Evolutionary conservation across 257 asterid genomes (phyloP).

Genomic region (Solanum pimpinellifolium): DNA sequence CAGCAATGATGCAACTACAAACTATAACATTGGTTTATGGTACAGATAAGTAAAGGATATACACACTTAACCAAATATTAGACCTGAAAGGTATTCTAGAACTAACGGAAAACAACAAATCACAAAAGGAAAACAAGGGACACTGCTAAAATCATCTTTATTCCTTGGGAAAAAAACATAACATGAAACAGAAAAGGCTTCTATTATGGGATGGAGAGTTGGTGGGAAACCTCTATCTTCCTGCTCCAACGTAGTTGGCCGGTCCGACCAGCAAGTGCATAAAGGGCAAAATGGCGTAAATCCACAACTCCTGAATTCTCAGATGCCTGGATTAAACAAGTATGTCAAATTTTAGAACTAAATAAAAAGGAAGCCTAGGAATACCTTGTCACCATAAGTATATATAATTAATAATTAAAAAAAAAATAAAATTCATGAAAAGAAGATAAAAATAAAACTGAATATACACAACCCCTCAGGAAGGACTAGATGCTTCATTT

Average conservation of each 20-base stretch:
- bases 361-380: not conserved
- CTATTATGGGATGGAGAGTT: not conserved
- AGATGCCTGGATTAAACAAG: slow-evolving; percentile 30
- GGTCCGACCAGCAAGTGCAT: slow-evolving; percentile 87
- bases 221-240: slow-evolving; percentile 54
- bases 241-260: slow-evolving; percentile 88
- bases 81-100: not conserved
- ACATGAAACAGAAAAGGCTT: not conserved
- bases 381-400: not conserved
- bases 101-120: not conserved
- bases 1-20: not conserved
- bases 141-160: not conserved
- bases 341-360: not conserved
- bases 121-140: not conserved
- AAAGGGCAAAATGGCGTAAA: slow-evolving; percentile 82
- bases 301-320: slow-evolving; percentile 70
- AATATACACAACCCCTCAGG: not conserved
- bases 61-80: not conserved
- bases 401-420: not conserved
- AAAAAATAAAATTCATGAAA: not conserved
- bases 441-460: not conserved
- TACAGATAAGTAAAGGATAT: not conserved
- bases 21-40: not conserved
- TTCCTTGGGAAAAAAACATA: not conserved
- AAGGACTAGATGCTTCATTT: not conserved